Evolutionary conservation across 2,329 filamentous ascomycete genomes (phyloP), one percentile per base, ranked within the genome.

Genomic region (Xylariaceae sp.): DNA sequence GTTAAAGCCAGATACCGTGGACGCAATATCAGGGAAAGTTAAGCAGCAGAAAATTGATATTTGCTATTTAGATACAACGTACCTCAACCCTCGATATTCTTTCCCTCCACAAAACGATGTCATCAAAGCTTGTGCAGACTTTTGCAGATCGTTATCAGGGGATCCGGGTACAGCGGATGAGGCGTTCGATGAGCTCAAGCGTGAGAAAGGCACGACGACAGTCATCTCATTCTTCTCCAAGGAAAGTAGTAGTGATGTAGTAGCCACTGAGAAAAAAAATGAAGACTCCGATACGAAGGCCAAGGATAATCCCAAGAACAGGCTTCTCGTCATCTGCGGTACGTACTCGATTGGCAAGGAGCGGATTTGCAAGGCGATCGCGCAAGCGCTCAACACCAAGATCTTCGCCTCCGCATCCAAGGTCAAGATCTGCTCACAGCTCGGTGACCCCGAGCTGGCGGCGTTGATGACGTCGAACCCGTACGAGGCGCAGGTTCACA

Each of bases 341-440:
- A 99, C 95, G 0, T 99, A 99, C 76, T 96, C 90, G 66, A 99
- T 99, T 68, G 95, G 95, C 69, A 99, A 99, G 76, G 95, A 99
- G 74, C 89, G 93, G 36, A 93, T 99, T 64, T 98, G 94, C 71
- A 81, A 96, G 28, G 93, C 92, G 39, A 96, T 99, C 62, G 95
- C 95, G 3, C 86, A 88, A 66, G 93, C 93, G 0, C 80, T 99
- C 2, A 81, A 87, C 34, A 91, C 88, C 65, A 96, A 96, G 70
- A 98, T 99, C 61, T 99, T 89, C 69, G 94, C 94, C 0, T 86
- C 91, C 1, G 79, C 92, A 0, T 81, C 83, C 50, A 99, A 99
- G 76, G 89, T 92, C 71, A 86, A 87, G 61, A 91, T 98, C 23
- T 93, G 92, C 75, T 82, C 84, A 19, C 92, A 92, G 63, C 83